These are phyloP conservation scores for Raddia distichophylla DNA, from an alignment of 176 grass and related monocot species.

Conservation along the genomic window DNA sequence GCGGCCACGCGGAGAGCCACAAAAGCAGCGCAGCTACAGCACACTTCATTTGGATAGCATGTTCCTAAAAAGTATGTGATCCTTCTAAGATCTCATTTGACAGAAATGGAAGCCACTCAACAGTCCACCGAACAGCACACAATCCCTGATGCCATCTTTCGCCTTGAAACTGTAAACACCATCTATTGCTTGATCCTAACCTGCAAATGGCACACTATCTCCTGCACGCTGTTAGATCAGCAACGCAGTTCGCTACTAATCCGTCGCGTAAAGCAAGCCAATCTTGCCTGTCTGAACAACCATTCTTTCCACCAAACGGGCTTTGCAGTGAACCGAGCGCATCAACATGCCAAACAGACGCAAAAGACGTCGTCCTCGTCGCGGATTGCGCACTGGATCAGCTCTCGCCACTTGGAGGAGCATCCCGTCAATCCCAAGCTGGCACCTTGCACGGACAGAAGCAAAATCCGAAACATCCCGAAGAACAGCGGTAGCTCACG, in stretches of 20 bases:
- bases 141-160: slow-evolving; percentile 19
- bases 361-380: background rate
- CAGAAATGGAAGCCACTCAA: slow-evolving; percentile 1
- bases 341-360: slow-evolving; percentile 4
- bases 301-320: background rate
- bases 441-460: background rate
- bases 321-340: slow-evolving; percentile 30
- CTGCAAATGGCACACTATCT: background rate
- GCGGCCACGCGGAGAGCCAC: background rate
- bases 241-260: background rate
- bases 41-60: slow-evolving; percentile 4
- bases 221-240: background rate
- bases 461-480: slow-evolving; percentile 26
- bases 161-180: background rate
- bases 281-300: slow-evolving; percentile 26
- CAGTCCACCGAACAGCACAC: background rate
- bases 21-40: slow-evolving; percentile 10
- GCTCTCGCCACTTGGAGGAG: background rate
- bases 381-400: background rate
- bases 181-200: background rate
- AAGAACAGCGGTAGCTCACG: slow-evolving; percentile 19
- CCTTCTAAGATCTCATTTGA: background rate
- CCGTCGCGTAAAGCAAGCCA: background rate
- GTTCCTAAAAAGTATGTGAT: background rate
- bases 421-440: background rate